Evolutionary conservation across 2,329 filamentous ascomycete genomes (phyloP).

Genomic region (Cladophialophora immunda): DNA sequence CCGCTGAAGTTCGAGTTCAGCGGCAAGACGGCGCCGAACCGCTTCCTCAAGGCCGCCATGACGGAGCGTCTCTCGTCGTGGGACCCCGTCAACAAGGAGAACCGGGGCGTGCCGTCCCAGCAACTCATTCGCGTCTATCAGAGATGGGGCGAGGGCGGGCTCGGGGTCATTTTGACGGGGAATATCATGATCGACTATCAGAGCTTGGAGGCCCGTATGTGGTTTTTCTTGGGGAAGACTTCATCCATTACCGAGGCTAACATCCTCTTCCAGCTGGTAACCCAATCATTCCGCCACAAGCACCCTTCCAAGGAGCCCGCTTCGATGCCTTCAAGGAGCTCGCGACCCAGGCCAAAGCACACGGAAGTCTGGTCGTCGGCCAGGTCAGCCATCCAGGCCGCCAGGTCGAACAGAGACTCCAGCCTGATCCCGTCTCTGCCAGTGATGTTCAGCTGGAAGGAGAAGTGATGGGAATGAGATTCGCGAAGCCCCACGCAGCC

Average conservation of each 20-base stretch:
- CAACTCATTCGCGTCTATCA: constrained; percentile 66
- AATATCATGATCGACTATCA: constrained; percentile 72
- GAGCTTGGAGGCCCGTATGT: constrained; percentile 66
- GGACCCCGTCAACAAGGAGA: constrained; percentile 61
- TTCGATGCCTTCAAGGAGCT: constrained; percentile 68
- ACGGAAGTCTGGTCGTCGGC: constrained; percentile 66
- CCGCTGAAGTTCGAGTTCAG: constrained; percentile 62
- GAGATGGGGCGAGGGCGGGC: constrained; percentile 67
- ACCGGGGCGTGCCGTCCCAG: constrained; percentile 63
- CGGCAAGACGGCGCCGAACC: constrained; percentile 66
- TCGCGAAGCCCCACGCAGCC: constrained; percentile 48
- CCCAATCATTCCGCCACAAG: constrained; percentile 64
- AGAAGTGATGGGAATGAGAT: constrained; percentile 45
- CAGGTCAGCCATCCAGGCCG: constrained; percentile 72
- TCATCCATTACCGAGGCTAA: no score
- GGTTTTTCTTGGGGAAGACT: no score
- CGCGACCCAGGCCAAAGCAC: constrained; percentile 62
- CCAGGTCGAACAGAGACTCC: constrained; percentile 57
- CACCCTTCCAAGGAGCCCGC: constrained; percentile 62
- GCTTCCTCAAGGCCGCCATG: constrained; percentile 75
- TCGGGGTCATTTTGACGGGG: constrained; percentile 67
- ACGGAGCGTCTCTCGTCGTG: constrained; percentile 70
- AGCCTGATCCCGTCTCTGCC: constrained; percentile 61
- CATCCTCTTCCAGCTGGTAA: constrained; percentile 57
- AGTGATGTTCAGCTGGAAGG: constrained; percentile 58